A percentile compares a stretch with the other conserved stretches of the same genome.
Conservation (phyloP, 1,284 basidiomycete species). For the Ganoderma lucidum region DNA sequence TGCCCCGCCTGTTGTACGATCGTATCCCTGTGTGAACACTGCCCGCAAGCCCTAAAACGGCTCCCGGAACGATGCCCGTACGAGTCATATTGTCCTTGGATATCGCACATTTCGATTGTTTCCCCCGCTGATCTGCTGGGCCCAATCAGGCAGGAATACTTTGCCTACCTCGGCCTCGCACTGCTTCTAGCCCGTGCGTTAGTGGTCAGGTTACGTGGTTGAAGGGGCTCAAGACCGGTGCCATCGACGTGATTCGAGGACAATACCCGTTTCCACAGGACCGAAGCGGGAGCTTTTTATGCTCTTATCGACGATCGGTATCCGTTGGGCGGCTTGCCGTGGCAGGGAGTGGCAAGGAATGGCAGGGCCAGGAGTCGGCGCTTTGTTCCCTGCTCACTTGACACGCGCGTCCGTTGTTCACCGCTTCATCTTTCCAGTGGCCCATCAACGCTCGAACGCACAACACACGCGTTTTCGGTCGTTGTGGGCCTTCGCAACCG, state of each 20-base stretch:
- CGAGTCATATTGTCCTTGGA: slow-evolving; percentile 14
- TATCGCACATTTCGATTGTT: background rate
- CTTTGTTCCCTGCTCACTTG: slow-evolving; percentile 10
- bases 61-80: slow-evolving; percentile 1
- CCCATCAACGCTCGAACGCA: slow-evolving; percentile 27
- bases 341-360: background rate
- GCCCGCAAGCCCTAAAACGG: slow-evolving; percentile 3
- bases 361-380: background rate
- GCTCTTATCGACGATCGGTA: background rate
- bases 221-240: slow-evolving; percentile 2
- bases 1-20: slow-evolving; percentile 30
- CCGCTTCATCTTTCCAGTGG: slow-evolving; percentile 6
- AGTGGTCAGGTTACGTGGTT: background rate
- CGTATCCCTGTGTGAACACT: slow-evolving; percentile 15
- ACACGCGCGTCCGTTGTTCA: slow-evolving; percentile 12
- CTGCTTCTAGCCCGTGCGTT: background rate
- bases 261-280: slow-evolving; percentile 1
- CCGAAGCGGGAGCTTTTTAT: background rate
- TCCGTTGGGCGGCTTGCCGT: background rate
- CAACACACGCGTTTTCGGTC: slow-evolving; percentile 17
- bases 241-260: slow-evolving; percentile 1
- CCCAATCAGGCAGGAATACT: slow-evolving; percentile 5
- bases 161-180: background rate
- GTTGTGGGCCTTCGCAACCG: slow-evolving; percentile 27
- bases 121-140: slow-evolving; percentile 2